Evolutionary conservation across 2,329 filamentous ascomycete species (phyloP), one percentile per base, ranked within the genome.

Genomic region (Teratosphaeria epicoccoides): DNA sequence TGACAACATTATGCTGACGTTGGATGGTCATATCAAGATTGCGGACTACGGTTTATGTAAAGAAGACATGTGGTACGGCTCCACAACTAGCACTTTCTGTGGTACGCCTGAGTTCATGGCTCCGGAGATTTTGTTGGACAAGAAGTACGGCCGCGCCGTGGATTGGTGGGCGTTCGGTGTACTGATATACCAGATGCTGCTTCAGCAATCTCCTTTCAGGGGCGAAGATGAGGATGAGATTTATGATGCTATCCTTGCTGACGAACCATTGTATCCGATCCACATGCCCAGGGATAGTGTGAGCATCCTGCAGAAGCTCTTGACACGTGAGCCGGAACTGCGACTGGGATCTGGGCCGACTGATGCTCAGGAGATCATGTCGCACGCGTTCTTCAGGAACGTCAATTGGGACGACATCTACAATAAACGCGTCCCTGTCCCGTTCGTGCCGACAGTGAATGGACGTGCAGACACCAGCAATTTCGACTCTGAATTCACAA

Each of bases 81-180:
- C 87, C 51, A 96, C 87, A 2, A 98, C 93, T 0, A 91, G 90
- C 72, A 98, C 93, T 6, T 98, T 98, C 76, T 98, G 93, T 68
- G 93, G 93, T 70, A 98, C 93, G n/a, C 93, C 93, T 14, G 93
- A 98, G 68, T 98, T 98, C 61, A 98, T 98, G 93, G 93, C 93
- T 7, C 93, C 93, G 7, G 93, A 98, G 85, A 98, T 98, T 71
- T 75, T 98, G 29, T 77, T 97, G 52, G 93, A 98, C 69, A 98
- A 98, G 77, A 97, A 96, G 68, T 98, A 98, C 64, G 91, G 90
- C 45, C 85, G 93, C 53, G 88, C 93, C 14, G 93, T 98, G 43
- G 93, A 98, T 70, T 98, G 93, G 93, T 98, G 93, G 93, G 94
- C 94, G 6, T 98, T 98, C 71, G 93, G 93, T 68, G 93, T 98